Base-by-base conservation (phyloP, 805 yeast genomes). In the Metschnikowia santaceciliae region DNA sequence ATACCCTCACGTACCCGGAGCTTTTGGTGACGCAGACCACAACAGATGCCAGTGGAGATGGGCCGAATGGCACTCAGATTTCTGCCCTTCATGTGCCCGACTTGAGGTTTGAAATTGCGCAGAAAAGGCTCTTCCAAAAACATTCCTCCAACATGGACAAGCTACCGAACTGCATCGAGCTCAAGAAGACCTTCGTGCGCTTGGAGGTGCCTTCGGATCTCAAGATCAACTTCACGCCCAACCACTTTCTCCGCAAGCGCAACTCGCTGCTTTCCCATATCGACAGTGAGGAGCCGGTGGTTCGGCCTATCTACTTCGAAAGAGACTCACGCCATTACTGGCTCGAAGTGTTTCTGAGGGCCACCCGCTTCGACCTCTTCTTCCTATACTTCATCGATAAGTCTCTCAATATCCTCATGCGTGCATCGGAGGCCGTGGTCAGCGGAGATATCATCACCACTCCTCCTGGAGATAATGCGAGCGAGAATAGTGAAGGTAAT, bases 371-470 rank as follows among this genome's bases (percentile, higher is more conserved):
- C 39, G 61, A 67, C 34, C 59, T 69, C 7, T 71, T 70, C 49
- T 68, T 65, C 53, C 62, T 64, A 2, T 72, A 71, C 51, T 66
- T 72, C 52, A 65, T 72, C 56, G 76, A 72, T 48, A 62, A 70
- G 45, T 63, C 75, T 0, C 57, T 71, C 40, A 72, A 67, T 47
- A 59, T 69, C 7, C 53, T 68, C 13, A 41, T 57, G 43, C 47
- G 61, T 11, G 61, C 57, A 11, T 56, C 61, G 0, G 54, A 50
- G n/a, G 54, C 55, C 11, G 54, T 58, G 30, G 59, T 58, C 20
- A 51, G 51, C 17, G 58, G 58, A 19, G 61, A 56, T 19, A 46
- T 56, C 7, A 48, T 53, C 15, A 40, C 43, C 20, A 48, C 57
- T 11, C 39, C 55, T 8, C 37, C 45, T 8, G 49, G 42, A 30